Evolutionary conservation across 257 asterid species (phyloP).

Genomic region (Ehretia macrophylla): DNA sequence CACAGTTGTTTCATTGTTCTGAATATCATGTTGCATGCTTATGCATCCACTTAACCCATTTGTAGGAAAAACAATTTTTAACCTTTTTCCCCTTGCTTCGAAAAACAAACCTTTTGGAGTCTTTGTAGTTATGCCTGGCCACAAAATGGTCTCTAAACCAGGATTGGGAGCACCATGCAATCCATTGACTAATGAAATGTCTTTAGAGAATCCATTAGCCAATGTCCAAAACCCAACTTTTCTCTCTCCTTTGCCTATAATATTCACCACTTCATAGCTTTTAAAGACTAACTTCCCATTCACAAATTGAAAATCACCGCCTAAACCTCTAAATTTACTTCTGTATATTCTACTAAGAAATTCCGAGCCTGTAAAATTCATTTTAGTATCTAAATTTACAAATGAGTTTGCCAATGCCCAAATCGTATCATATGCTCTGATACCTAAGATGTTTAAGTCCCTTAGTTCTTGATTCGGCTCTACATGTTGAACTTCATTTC

Average conservation of each 20-base stretch:
- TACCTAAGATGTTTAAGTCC: constrained; percentile 19
- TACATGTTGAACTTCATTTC: constrained; percentile 24
- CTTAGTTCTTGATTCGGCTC: constrained; percentile 11
- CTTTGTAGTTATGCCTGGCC: constrained; percentile 25
- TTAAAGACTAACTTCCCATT: constrained; percentile 26
- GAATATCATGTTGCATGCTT: not conserved
- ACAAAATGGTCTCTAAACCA: constrained; percentile 1
- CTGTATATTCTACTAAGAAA: no score
- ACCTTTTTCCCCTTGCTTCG: constrained; percentile 1
- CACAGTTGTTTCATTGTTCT: constrained; percentile 4
- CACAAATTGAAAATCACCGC: no score
- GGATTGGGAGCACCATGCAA: no score
- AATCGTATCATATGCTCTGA: constrained; percentile 42
- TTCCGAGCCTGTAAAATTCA: no score
- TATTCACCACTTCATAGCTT: constrained; percentile 30
- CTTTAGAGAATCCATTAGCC: no score
- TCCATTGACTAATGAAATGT: no score
- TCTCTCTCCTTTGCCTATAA: constrained; percentile 34
- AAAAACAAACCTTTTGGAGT: constrained; percentile 17
- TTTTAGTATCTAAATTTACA: no score
- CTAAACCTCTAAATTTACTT: no score
- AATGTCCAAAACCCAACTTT: constrained; percentile 21
- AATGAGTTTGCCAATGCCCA: constrained; percentile 24
- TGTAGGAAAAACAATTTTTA: constrained; percentile 28
- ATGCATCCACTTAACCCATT: constrained; percentile 22